phyloP scores from a whole-genome alignment of 441 rosid species.

The Biscutella laevigata region DNA sequence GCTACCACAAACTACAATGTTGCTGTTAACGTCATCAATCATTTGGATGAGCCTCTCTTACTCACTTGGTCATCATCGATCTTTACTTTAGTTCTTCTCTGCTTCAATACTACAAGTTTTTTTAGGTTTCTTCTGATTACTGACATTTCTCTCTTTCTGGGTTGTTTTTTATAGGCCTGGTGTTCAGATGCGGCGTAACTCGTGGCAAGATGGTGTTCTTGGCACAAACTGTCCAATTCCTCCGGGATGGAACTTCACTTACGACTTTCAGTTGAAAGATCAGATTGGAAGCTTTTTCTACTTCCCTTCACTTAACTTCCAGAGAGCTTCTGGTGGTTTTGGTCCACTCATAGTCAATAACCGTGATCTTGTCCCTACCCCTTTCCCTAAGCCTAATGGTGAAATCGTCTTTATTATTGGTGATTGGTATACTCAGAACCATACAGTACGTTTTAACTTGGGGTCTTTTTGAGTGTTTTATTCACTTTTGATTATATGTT shows the following conservation, averaged over 20 bases:
- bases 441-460: conserved; percentile 50
- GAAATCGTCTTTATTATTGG: conserved; percentile 68
- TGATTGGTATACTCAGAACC: conserved; percentile 83
- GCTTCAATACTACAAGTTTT: not conserved
- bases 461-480: not conserved
- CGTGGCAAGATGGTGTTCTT: conserved; percentile 88
- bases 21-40: conserved; percentile 49
- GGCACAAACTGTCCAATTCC: conserved; percentile 87
- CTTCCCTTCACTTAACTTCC: conserved; percentile 68
- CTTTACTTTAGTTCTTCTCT: not conserved
- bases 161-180: conserved; percentile 48
- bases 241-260: conserved; percentile 50
- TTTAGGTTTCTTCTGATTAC: not conserved
- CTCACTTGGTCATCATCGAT: conserved; percentile 69
- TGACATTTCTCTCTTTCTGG: not conserved
- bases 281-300: conserved; percentile 91
- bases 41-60: conserved; percentile 72
- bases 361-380: conserved; percentile 42
- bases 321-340: conserved; percentile 88
- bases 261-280: conserved; percentile 79
- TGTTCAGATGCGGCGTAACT: conserved; percentile 71
- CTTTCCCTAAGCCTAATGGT: conserved; percentile 67
- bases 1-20: conserved; percentile 74
- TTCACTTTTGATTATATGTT: not conserved
- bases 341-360: conserved; percentile 70